A percentile compares a stretch with the other conserved stretches of the same genome.
Evolutionary conservation across 345 rosid species (phyloP).

Genomic region (Gossypium thurberi): DNA sequence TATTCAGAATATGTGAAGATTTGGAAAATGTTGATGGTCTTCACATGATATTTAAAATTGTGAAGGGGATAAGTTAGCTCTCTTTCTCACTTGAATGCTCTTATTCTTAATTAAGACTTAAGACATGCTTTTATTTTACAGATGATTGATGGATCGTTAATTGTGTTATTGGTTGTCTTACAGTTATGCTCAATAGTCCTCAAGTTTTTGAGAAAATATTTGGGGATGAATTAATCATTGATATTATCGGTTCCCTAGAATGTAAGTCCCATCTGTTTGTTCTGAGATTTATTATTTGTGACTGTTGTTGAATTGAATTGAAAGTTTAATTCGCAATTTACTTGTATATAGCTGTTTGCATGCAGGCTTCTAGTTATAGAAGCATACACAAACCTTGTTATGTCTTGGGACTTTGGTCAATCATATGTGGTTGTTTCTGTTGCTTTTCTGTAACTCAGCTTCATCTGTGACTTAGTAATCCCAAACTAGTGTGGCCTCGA

Average conservation of each 20-base stretch:
- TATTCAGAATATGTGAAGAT: conserved; percentile 69
- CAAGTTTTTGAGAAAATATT: conserved; percentile 74
- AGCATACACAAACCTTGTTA: background rate
- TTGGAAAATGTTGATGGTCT: conserved; percentile 55
- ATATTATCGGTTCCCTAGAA: conserved; percentile 84
- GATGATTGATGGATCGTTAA: conserved; percentile 12
- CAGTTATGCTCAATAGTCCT: conserved; percentile 79
- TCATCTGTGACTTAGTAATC: background rate
- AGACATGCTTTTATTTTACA: conserved; percentile 3
- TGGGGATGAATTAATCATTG: conserved; percentile 83
- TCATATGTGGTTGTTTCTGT: background rate
- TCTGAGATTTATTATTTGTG: background rate
- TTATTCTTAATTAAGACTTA: background rate
- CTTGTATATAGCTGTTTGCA: background rate
- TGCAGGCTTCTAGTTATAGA: background rate
- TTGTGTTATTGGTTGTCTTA: conserved; percentile 21
- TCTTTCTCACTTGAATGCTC: conserved; percentile 13
- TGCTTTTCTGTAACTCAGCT: background rate
- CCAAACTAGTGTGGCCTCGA: background rate
- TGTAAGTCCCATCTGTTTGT: conserved; percentile 42
- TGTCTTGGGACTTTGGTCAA: background rate
- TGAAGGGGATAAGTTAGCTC: conserved; percentile 78
- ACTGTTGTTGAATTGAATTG: background rate
- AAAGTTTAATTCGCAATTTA: background rate
- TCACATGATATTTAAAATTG: conserved; percentile 74